Base-by-base conservation (phyloP, 306 rosid genomes). In the Cucurbita argyrosperma region DNA sequence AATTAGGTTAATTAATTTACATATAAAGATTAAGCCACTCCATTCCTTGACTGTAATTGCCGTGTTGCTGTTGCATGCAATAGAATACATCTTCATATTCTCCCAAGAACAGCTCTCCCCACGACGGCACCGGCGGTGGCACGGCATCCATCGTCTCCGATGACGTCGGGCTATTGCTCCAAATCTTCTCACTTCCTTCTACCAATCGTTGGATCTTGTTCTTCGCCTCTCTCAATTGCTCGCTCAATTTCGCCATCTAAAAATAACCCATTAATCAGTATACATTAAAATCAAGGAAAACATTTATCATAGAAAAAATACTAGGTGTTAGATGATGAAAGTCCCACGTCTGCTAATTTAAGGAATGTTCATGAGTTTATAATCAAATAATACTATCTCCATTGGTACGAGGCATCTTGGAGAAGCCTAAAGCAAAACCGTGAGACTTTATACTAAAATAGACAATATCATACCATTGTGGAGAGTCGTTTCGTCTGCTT, bases 241-340 rank as follows among this genome's bases (percentile, higher is more conserved):
- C 92, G 70, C 83, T 91, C 1, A 95, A 86, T 74, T 84, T 89
- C 69, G 79, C 2, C 30, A 88, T 82, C 99, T 95, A n/a, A 45
- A 53, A 35, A 57, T 35, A 52, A 51, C 2, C 6, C 56, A 49
- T 46, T 49, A 43, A 10, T 5, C 5, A 0, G 1, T 26, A 10
- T 56, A 56, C 11, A 58, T 23, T 63, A 30, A 62, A 46, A 43
- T 5, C 1, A 6, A 43, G 8, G 2, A 42, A 42, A 42, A 42
- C 16, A 26, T 5, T 50, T 45, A 93, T 97, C 97, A 19, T 0
- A 19, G 21, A 19, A 19, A 19, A 19, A 19, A 19, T 19, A 19
- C 21, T 0, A 19, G 0, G 21, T 0, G 21, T 19, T 19, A 19
- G 21, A 19, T 19, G 21, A 19, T 19, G 21, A 19, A 19, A 19